Percentiles rank a stretch among this genome's conserved stretches.
phyloP scores from a whole-genome alignment of 495 filamentous ascomycete genomes.

The Trichoderma erinaceum region DNA sequence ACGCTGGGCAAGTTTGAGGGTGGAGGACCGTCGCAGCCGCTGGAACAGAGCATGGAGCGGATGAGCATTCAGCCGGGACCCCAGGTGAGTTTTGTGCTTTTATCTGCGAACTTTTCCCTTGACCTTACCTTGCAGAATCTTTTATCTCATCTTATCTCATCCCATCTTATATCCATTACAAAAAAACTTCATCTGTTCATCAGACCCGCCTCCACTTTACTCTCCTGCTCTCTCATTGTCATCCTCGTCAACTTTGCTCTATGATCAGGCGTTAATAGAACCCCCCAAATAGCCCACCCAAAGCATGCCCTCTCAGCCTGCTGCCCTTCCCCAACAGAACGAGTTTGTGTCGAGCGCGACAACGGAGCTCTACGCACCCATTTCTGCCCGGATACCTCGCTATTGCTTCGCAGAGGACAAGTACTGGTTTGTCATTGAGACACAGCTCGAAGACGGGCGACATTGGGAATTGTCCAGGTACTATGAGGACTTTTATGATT shows the following conservation, averaged over 20 bases:
- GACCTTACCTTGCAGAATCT: too few species aligned
- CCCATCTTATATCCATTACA: background rate
- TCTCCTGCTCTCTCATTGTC: background rate
- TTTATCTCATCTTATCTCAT: background rate
- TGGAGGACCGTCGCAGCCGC: conserved; percentile 37
- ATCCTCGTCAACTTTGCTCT: background rate
- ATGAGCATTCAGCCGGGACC: conserved; percentile 56
- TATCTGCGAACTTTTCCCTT: background rate
- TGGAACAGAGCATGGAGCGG: conserved; percentile 69
- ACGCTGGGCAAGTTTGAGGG: conserved; percentile 83
- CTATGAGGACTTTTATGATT: conserved; percentile 98
- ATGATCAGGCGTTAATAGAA: conserved; percentile 1
- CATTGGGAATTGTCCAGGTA: conserved; percentile 89
- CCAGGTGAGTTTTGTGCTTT: conserved; percentile 14
- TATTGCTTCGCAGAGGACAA: conserved; percentile 97
- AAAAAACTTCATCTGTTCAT: background rate
- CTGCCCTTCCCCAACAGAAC: conserved; percentile 25
- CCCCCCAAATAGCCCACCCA: background rate
- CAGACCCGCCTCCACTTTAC: background rate
- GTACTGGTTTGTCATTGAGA: conserved; percentile 97
- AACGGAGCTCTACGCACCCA: conserved; percentile 43
- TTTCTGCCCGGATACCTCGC: conserved; percentile 78
- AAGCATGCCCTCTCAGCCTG: background rate
- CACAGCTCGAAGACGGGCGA: conserved; percentile 80
- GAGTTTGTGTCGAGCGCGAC: conserved; percentile 33